These are phyloP conservation scores for Starmerella sirachaensis DNA, from an alignment of 805 yeast genomes.

Conservation along the genomic window DNA sequence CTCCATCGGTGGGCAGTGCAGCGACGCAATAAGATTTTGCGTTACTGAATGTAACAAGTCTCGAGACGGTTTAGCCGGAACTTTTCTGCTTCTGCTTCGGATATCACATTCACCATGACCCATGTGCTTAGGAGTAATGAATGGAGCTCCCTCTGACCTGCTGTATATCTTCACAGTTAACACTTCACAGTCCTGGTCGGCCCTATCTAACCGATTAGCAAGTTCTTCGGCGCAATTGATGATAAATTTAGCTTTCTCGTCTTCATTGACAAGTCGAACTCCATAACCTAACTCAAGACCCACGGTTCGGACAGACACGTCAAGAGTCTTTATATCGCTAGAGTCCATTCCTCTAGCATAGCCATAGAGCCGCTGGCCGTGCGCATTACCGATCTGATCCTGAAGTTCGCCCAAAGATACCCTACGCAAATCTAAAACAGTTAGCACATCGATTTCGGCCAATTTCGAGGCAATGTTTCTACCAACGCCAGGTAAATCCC, in stretches of 20 bases:
- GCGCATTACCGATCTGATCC: conserved; percentile 51
- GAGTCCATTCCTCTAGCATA: conserved; percentile 57
- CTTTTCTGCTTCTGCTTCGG: conserved; percentile 41
- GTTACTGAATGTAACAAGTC: conserved; percentile 46
- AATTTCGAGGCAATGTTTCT: conserved; percentile 36
- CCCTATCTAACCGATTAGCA: conserved; percentile 36
- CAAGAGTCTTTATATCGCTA: conserved; percentile 36
- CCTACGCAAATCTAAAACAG: conserved; percentile 34
- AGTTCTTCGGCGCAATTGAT: conserved; percentile 49
- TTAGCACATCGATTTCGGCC: conserved; percentile 27
- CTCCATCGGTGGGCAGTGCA: conserved; percentile 53
- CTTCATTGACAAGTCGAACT: conserved; percentile 50
- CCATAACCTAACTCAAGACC: conserved; percentile 91
- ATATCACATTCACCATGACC: conserved; percentile 79
- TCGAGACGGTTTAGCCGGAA: conserved; percentile 47
- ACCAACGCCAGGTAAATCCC: conserved; percentile 36
- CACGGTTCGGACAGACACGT: conserved; percentile 49
- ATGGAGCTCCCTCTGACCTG: conserved; percentile 55
- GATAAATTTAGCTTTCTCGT: conserved; percentile 56
- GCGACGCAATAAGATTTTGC: conserved; percentile 41
- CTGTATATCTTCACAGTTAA: conserved; percentile 50
- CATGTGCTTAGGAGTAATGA: conserved; percentile 62
- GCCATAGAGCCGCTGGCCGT: conserved; percentile 51
- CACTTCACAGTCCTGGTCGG: conserved; percentile 30
- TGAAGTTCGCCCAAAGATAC: conserved; percentile 30